Evolutionary conservation across 768 basidiomycete species (phyloP), one percentile per base, ranked within the genome.

Genomic region (Suillus discolor): DNA sequence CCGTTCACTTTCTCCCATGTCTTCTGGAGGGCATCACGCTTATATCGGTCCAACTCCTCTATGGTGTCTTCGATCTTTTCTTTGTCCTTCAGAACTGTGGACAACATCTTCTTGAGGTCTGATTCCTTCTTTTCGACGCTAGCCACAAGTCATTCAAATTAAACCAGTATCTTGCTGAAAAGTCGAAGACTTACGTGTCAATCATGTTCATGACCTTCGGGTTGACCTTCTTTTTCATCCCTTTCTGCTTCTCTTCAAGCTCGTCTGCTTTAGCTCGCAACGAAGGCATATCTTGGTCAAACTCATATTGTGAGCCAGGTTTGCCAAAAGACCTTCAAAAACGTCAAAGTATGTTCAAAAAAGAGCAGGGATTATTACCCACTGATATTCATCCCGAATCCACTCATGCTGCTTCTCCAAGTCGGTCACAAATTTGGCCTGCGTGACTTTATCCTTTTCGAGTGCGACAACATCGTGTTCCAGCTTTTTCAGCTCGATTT

Each of bases 1-100:
- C 83, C 86, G 74, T 93, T 91, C 71, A 99, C 97, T 74, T 97
- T 97, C 72, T 91, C 88, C 97, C 97, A 99, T 0, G 96, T 98
- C 79, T 91, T 96, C 76, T 89, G 87, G 61, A 99, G 81, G 0
- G 97, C 94, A 69, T 97, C 96, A 36, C 92, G 87, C 80, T 99
- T 99, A 77, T 97, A 95, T 57, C 88, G 85, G 75, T 99, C 97
- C 12, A 99, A 87, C 73, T 97, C 93, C 38, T 87, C 89, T 66
- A 99, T 96, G 0, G 96, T 98, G 64, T 89, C 87, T 71, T 97
- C 94, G 60, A 99, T 99, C 81, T 97, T 99, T 70, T 88, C 82
- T 77, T 97, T 97, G 78, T 99, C 97, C 71, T 92, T 91, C 72
- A 94, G 77, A 0, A 99, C 96, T 4, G 91, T 93, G 2, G 84